Conservation (phyloP, 495 filamentous ascomycete species). For the Monascus purpureus region DNA sequence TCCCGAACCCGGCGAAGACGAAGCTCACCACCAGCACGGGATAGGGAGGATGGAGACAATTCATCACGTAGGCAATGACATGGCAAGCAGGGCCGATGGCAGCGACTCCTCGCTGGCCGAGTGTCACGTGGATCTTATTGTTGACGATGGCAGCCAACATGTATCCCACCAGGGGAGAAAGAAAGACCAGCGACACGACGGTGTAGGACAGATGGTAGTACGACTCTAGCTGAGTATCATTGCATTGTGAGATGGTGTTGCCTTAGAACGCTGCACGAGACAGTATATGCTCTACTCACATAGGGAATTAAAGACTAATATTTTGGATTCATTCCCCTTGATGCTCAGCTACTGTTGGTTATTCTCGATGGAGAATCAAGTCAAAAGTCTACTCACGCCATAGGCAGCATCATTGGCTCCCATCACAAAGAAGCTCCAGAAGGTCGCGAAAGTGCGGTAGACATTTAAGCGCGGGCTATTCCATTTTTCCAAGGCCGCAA, state of each 20-base stretch:
- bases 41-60: slow-evolving; percentile 44
- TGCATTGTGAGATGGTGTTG: slow-evolving; percentile 1
- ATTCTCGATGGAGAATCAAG: too few species aligned
- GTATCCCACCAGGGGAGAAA: slow-evolving; percentile 48
- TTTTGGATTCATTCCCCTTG: neutral
- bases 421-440: slow-evolving; percentile 64
- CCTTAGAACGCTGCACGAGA: too few species aligned
- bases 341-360: neutral
- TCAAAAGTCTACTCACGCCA: slow-evolving; percentile 39
- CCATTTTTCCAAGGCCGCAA: slow-evolving; percentile 37
- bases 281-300: slow-evolving; percentile 11
- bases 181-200: slow-evolving; percentile 48
- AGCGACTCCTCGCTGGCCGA: slow-evolving; percentile 66
- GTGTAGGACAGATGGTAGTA: slow-evolving; percentile 46
- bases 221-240: slow-evolving; percentile 33
- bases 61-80: slow-evolving; percentile 47
- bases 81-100: slow-evolving; percentile 50
- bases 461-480: slow-evolving; percentile 55
- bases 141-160: slow-evolving; percentile 42
- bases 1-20: slow-evolving; percentile 47
- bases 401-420: slow-evolving; percentile 73
- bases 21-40: slow-evolving; percentile 44
- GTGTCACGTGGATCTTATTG: slow-evolving; percentile 38
- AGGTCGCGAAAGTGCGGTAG: slow-evolving; percentile 48
- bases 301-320: slow-evolving; percentile 47